Percentiles rank a stretch among this genome's conserved stretches.
phyloP scores from a whole-genome alignment of 2,329 filamentous ascomycete genomes.

The Neonectria neomacrospora region DNA sequence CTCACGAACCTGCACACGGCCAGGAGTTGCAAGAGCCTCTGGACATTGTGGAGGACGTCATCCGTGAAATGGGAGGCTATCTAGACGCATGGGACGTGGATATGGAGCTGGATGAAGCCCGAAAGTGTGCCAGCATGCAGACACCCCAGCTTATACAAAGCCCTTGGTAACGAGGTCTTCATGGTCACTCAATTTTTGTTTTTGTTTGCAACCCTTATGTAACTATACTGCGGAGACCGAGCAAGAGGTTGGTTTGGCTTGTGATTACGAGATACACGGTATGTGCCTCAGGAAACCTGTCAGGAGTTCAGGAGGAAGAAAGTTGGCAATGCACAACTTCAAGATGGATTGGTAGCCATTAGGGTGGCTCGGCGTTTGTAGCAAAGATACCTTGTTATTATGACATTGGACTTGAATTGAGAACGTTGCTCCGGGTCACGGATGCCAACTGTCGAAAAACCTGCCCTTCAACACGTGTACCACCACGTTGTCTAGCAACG shows the following conservation, averaged over 20 bases:
- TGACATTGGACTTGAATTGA: constrained; percentile 21
- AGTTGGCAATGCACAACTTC: constrained; percentile 26
- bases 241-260: constrained; percentile 12
- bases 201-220: constrained; percentile 9
- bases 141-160: constrained; percentile 35
- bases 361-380: constrained; percentile 27
- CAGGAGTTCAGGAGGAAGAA: constrained; percentile 4
- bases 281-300: constrained; percentile 4
- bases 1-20: constrained; percentile 15
- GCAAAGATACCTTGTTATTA: constrained; percentile 36
- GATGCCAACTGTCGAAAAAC: constrained; percentile 3
- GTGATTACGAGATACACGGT: constrained; percentile 15
- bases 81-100: constrained; percentile 51
- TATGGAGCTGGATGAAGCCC: constrained; percentile 49
- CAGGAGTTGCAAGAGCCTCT: constrained; percentile 47
- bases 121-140: constrained; percentile 31
- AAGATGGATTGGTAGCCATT: constrained; percentile 19
- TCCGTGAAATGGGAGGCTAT: constrained; percentile 51
- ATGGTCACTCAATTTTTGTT: background rate
- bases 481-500: background rate
- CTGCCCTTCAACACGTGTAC: background rate
- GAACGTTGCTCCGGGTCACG: constrained; percentile 11
- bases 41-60: constrained; percentile 52
- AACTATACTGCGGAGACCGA: constrained; percentile 17
- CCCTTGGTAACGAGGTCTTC: constrained; percentile 40